phyloP scores from a whole-genome alignment of 2,329 filamentous ascomycete species.

The Pyricularia pennisetigena region DNA sequence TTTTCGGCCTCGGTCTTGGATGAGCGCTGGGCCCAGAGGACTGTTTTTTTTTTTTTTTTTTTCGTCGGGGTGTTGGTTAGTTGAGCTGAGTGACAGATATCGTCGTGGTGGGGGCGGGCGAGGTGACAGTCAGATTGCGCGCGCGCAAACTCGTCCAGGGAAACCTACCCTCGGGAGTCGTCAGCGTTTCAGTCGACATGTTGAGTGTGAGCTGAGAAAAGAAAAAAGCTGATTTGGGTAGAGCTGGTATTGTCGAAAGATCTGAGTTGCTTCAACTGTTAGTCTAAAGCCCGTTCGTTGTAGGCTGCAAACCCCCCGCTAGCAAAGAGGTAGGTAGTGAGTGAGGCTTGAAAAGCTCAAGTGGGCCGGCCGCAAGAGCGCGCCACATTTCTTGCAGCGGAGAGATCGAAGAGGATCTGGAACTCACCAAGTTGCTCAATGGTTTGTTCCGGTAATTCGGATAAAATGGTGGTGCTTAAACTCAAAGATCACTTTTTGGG shows the following conservation, averaged over 20 bases:
- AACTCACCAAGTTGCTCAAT: not conserved
- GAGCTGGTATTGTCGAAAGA: not conserved
- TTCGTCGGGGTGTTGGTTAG: not conserved
- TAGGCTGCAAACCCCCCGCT: not conserved
- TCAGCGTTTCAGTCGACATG: slow-evolving; percentile 19
- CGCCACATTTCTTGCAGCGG: not conserved
- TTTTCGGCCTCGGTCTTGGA: slow-evolving; percentile 67
- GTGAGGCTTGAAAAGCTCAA: not conserved
- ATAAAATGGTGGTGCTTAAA: not conserved
- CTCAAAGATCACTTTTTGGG: not conserved
- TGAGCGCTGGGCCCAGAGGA: slow-evolving; percentile 97
- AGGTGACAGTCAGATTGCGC: not conserved
- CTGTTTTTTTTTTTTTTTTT: slow-evolving; percentile 32
- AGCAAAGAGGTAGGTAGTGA: not conserved
- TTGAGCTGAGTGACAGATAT: not conserved
- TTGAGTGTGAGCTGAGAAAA: not conserved
- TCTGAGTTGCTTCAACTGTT: not conserved
- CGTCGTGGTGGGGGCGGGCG: not conserved
- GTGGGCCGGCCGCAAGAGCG: not conserved
- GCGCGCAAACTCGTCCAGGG: not conserved
- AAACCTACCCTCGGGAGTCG: slow-evolving; percentile 29
- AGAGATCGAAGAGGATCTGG: not conserved
- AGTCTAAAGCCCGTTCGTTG: not conserved
- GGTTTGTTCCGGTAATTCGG: not conserved
- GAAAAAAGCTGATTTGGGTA: not conserved